phyloP scores from a whole-genome alignment of 2,329 filamentous ascomycete species.

The Blastomyces gilchristii region DNA sequence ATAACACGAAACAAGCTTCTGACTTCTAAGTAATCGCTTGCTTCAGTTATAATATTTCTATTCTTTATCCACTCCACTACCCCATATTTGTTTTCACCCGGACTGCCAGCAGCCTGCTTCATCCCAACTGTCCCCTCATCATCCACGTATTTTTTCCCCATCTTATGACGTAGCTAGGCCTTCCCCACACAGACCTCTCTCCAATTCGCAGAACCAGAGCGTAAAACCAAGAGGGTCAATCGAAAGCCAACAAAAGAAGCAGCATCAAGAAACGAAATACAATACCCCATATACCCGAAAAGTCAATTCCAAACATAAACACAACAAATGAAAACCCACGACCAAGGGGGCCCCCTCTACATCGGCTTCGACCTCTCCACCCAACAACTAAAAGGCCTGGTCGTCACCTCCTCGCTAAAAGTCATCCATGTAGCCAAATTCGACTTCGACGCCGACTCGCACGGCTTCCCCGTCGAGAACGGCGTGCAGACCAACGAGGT shows the following conservation, averaged over 20 bases:
- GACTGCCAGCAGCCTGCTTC: no score
- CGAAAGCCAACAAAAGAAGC: neutral
- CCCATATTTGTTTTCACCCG: neutral
- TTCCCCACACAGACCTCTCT: neutral
- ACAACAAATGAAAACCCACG: neutral
- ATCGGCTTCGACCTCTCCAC: slow-evolving; percentile 94
- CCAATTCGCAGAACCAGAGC: neutral
- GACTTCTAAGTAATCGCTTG: neutral
- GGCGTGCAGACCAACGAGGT: slow-evolving; percentile 73
- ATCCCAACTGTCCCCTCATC: no score
- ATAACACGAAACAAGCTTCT: neutral
- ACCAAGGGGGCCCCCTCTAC: slow-evolving; percentile 54
- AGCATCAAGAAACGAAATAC: neutral
- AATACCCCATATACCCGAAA: neutral
- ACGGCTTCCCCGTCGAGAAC: slow-evolving; percentile 70
- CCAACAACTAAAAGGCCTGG: slow-evolving; percentile 89
- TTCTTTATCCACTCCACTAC: no score
- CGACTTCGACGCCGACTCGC: slow-evolving; percentile 82
- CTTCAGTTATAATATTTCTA: no score
- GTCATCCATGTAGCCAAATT: slow-evolving; percentile 79
- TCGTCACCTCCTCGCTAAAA: slow-evolving; percentile 71
- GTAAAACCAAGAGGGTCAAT: neutral
- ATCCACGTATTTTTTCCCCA: neutral
- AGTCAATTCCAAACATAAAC: neutral
- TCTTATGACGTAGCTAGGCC: neutral